Base-by-base conservation (phyloP, 768 basidiomycete species). In the Rhizopogon vesiculosus region DNA sequence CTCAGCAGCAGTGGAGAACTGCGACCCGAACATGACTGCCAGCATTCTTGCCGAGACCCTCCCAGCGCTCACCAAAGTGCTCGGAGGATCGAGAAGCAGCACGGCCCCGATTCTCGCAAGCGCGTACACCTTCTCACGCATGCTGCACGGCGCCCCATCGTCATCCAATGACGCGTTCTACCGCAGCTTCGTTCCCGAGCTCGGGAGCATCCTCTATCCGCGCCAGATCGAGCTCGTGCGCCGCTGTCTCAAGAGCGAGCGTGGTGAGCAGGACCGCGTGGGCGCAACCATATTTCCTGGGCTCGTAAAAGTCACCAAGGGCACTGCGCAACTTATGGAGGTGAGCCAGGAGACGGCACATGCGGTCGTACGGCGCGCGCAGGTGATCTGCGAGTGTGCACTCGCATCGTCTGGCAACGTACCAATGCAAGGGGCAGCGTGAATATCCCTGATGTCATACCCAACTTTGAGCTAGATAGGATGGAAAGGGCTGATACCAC, bases 241-340 rank as follows among this genome's bases (percentile, higher is more conserved):
- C 68, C 76, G 91, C 29, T 94, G 92, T 71, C 66, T 88, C 62
- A 84, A 76, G 62, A 88, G 84, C 59, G 92, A 93, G 68, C 69
- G 78, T 33, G 86, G 88, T 6, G 87, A 92, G 48, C 64, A 73
- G 2, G 90, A 93, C 62, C 75, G 80, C 10, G 90, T 93, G 3
- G 92, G 92, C 10, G 84, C 89, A 4, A 91, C 91, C 0, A 83
- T 93, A 59, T 94, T 94, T 68, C 91, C 91, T 2, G 92, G 92
- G 2, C 76, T 93, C 29, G 92, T 93, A 52, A 94, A 93, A 70
- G 85, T 93, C 13, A 80, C 82, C 1, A 76, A 74, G 57, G 76
- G 72, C 1, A 60, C 72, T 0, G 49, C 64, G 7, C 64, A 68
- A 12, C 67, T 72, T 1, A 71, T 72, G 40, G 75, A 77, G 9